Evolutionary conservation across 2,329 filamentous ascomycete species (phyloP), one percentile per base, ranked within the genome.

Genomic region (Microcyclospora pomicola): DNA sequence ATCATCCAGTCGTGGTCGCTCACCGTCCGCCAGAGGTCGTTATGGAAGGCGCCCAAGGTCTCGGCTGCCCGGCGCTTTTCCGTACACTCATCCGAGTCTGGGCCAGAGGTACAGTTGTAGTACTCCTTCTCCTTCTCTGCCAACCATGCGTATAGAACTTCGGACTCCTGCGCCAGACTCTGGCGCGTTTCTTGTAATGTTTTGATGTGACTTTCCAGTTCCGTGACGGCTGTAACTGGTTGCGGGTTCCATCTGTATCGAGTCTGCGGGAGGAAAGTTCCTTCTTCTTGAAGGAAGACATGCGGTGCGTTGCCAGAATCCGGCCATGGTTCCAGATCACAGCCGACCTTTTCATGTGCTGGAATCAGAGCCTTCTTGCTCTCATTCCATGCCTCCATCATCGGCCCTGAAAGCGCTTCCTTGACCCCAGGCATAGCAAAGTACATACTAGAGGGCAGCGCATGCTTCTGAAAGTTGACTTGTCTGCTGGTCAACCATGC

Each of bases 1-100:
- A 50, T 49, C 36, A 47, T 47, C 46, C 48, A 49, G 32, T 49
- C 46, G 9, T 43, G 35, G 7, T 35, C 29, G 11, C 38, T 41
- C 12, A 44, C 43, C 10, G 41, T 36, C 3, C 32, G 10, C 44
- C 47, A 50, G 6, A 45, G 29, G 10, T 46, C 41, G 16, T 19
- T 31, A 31, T 49, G 48, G 2, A 47, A 31, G 12, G 38, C 36
- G 24, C 42, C 41, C 28, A 49, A 34, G 13, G 38, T 24, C 34
- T 47, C 38, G 10, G 42, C 28, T n/a, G 38, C 34, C 4, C 19
- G 19, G 4, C 19, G 19, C 19, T 24, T 24, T 24, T 24, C 19
- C 7, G 19, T 24, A 24, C 19, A 24, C 7, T 24, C 19, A 24
- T 24, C 19, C 19, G 19, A 24, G 19, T 24, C 19, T 7, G 19